Conservation (phyloP, 1,139 yeast genomes). For the Arxiozyma heterogenica region DNA sequence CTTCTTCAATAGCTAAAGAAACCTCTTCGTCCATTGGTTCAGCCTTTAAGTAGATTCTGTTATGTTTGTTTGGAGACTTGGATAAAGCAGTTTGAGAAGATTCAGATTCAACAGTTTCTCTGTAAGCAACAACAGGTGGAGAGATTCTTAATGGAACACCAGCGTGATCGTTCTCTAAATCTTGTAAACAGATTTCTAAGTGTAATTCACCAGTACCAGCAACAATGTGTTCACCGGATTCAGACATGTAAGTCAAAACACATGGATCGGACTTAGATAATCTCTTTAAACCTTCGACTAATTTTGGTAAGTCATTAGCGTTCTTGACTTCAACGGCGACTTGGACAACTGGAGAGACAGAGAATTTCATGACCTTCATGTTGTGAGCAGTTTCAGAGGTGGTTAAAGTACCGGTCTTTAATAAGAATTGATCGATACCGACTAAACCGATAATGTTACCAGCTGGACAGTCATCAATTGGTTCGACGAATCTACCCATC, state of each 20-base stretch:
- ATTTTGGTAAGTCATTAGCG: constrained; percentile 98
- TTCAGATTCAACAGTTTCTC: constrained; percentile 94
- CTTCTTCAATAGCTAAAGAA: constrained; percentile 83
- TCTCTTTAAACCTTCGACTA: constrained; percentile 99
- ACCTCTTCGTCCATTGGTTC: constrained; percentile 93
- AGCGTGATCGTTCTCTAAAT: constrained; percentile 98
- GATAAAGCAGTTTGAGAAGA: constrained; percentile 95
- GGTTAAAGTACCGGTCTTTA: constrained; percentile 98
- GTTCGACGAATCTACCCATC: constrained; percentile 99
- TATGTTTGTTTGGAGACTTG: constrained; percentile 99
- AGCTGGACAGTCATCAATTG: constrained; percentile 99
- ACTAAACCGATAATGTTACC: constrained; percentile 99
- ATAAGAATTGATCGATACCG: constrained; percentile 99
- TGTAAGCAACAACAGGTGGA: constrained; percentile 96
- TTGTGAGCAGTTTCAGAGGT: constrained; percentile 95
- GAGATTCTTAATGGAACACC: constrained; percentile 97
- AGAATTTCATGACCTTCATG: constrained; percentile 99
- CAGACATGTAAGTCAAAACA: constrained; percentile 78
- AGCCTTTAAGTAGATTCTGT: constrained; percentile 98
- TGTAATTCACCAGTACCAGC: constrained; percentile 99
- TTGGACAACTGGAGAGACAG: constrained; percentile 99
- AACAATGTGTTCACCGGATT: constrained; percentile 99
- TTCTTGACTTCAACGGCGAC: constrained; percentile 99
- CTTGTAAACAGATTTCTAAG: constrained; percentile 93
- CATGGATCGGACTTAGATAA: constrained; percentile 99